Percentiles rank a stretch among this genome's conserved stretches.
phyloP scores from a whole-genome alignment of 805 yeast species.

The Metschnikowia dekortorum region DNA sequence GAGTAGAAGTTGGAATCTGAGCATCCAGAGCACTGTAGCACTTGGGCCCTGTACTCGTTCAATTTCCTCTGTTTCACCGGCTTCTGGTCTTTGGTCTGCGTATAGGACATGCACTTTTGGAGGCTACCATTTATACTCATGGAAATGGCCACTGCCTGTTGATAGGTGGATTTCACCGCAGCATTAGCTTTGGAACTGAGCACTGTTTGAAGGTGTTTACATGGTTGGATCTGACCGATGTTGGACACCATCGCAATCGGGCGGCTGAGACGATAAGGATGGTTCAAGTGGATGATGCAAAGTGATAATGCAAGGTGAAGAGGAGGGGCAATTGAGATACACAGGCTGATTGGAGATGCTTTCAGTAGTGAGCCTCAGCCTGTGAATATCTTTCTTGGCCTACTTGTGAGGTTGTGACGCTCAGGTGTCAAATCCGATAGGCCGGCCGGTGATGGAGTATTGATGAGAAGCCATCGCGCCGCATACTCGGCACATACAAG shows the following conservation, averaged over 20 bases:
- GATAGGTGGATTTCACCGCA: conserved; percentile 46
- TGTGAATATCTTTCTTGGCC: neutral
- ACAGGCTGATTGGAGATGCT: no score
- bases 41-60: conserved; percentile 37
- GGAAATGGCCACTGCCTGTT: conserved; percentile 48
- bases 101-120: conserved; percentile 19
- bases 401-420: neutral
- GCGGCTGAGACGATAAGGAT: neutral
- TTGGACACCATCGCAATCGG: conserved; percentile 8
- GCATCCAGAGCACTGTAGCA: conserved; percentile 52
- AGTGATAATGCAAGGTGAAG: no score
- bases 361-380: no score
- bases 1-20: conserved; percentile 34
- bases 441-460: conserved; percentile 2
- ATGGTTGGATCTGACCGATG: conserved; percentile 36
- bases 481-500: conserved; percentile 1
- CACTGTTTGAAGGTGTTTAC: conserved; percentile 47
- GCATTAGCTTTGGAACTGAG: conserved; percentile 47
- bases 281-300: neutral
- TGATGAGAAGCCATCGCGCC: conserved; percentile 4
- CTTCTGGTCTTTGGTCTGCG: conserved; percentile 34
- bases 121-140: conserved; percentile 26
- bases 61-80: conserved; percentile 35
- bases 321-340: no score
- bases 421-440: neutral